These are phyloP conservation scores for Ilex asprella DNA, from an alignment of 257 asterid genomes.

Conservation along the genomic window DNA sequence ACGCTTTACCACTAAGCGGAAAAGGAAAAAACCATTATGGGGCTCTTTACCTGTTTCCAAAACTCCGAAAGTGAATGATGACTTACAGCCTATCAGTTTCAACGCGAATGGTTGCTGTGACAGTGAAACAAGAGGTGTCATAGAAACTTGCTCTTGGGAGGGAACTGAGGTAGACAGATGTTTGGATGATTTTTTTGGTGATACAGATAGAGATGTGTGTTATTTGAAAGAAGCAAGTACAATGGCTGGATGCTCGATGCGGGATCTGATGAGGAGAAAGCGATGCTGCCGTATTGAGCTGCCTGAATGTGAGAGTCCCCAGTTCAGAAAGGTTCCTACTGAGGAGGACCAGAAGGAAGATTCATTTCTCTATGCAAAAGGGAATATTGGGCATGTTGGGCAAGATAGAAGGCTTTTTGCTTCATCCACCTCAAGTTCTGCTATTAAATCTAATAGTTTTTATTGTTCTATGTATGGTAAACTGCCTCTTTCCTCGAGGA, in stretches of 20 bases:
- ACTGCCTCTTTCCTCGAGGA: conserved; percentile 25
- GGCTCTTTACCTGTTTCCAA: conserved; percentile 67
- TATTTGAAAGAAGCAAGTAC: conserved; percentile 27
- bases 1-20: conserved; percentile 27
- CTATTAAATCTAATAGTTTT: conserved; percentile 18
- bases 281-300: conserved; percentile 48
- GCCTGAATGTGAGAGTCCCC: conserved; percentile 26
- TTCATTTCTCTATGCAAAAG: conserved; percentile 11
- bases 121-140: conserved; percentile 23
- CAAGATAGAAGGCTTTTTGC: conserved; percentile 20
- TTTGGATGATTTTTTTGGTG: conserved; percentile 21
- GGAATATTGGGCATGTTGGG: conserved; percentile 22
- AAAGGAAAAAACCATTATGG: conserved; percentile 53
- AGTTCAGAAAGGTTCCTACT: conserved; percentile 16
- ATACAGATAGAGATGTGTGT: conserved; percentile 21
- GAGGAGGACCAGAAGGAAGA: conserved; percentile 21
- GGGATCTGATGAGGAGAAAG: conserved; percentile 87
- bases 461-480: conserved; percentile 20
- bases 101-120: conserved; percentile 17
- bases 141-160: conserved; percentile 19
- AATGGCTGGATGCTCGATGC: conserved; percentile 53
- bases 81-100: conserved; percentile 25
- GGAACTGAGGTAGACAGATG: conserved; percentile 31
- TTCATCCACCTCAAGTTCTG: conserved; percentile 21
- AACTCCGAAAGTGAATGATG: conserved; percentile 24